Evolutionary conservation across 805 yeast genomes (phyloP).

Genomic region (Hemisphaericaspora nanyangensis): DNA sequence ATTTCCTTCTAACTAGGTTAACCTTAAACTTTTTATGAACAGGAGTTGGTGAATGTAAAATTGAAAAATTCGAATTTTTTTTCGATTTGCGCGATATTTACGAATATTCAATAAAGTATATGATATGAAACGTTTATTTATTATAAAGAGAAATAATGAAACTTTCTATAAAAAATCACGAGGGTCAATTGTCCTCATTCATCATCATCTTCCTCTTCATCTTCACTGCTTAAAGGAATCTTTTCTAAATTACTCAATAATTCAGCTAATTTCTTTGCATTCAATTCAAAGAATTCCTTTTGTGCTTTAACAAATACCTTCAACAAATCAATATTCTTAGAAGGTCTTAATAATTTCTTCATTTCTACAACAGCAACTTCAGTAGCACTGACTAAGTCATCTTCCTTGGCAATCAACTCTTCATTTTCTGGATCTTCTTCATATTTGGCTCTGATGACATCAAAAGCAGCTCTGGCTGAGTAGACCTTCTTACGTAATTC

Average conservation of each 20-base stretch:
- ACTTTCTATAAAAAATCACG: too few species aligned
- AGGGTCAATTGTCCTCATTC: too few species aligned
- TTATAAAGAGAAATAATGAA: too few species aligned
- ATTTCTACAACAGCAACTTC: conserved; percentile 75
- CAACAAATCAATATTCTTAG: conserved; percentile 58
- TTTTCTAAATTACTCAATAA: conserved; percentile 29
- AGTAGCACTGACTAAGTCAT: conserved; percentile 75
- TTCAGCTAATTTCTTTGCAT: conserved; percentile 30
- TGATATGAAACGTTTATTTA: too few species aligned
- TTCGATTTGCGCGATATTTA: too few species aligned
- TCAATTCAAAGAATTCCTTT: conserved; percentile 46
- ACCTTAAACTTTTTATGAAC: too few species aligned
- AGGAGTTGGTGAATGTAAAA: too few species aligned
- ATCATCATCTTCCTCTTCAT: conserved; percentile 20
- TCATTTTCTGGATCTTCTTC: conserved; percentile 46
- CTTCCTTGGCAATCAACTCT: conserved; percentile 59
- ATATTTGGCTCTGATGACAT: conserved; percentile 55
- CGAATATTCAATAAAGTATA: too few species aligned
- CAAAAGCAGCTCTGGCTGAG: conserved; percentile 65
- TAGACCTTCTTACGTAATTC: conserved; percentile 67
- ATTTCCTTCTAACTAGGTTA: too few species aligned
- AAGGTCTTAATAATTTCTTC: conserved; percentile 68
- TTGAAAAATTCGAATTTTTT: too few species aligned
- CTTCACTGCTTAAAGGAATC: conserved; percentile 34
- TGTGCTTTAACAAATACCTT: conserved; percentile 69